Base-by-base conservation (phyloP, 495 filamentous ascomycete genomes). In the Tetracladium marchalianum region DNA sequence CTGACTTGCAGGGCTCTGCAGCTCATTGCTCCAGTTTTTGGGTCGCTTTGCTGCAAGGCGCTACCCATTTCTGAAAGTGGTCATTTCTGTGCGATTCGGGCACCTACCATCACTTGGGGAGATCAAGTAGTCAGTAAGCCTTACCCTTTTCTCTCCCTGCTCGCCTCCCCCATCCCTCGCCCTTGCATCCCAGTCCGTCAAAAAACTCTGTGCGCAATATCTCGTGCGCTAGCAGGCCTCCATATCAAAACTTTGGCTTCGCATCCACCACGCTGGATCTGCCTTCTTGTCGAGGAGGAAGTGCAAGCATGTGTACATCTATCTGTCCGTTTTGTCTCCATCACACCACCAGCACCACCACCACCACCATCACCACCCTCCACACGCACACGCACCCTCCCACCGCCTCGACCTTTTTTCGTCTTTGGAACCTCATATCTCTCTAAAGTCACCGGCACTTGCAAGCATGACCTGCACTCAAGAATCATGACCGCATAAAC, bases 401-500 rank as follows among this genome's bases (percentile, higher is more conserved):
- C 31, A 27, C 22, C 22, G 22, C 22, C 22, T 27, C 22, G 22
- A 27, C 22, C 22, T 27, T 27, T 27, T 3, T 27, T 7, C n/a
- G n/a, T n/a, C 7, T 27, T 44, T 12, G 35, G n/a, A 39, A n/a
- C 39, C 31, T 18, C 22, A 40, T 32, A 47, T 33, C 15, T 41
- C 43, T 40, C 31, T 2, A 47, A 39, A 52, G 49, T 49, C 49
- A 56, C 49, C 49, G 49, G 49, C 49, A 49, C 49, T 52, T 46
- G 33, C 37, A 33, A 37, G 53, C 53, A 52, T 51, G 43, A 42
- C 22, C 38, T 27, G 7, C 22, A 27, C 22, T 27, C 22, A 27
- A 43, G 18, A 31, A 27, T 11, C 51, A 52, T 50, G 53, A 55
- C 49, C 22, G 38, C 44, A 44, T 51, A 46, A 51, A 51, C 44